Conservation (phyloP, 2,329 filamentous ascomycete species). For the Cladosporium sp. region DNA sequence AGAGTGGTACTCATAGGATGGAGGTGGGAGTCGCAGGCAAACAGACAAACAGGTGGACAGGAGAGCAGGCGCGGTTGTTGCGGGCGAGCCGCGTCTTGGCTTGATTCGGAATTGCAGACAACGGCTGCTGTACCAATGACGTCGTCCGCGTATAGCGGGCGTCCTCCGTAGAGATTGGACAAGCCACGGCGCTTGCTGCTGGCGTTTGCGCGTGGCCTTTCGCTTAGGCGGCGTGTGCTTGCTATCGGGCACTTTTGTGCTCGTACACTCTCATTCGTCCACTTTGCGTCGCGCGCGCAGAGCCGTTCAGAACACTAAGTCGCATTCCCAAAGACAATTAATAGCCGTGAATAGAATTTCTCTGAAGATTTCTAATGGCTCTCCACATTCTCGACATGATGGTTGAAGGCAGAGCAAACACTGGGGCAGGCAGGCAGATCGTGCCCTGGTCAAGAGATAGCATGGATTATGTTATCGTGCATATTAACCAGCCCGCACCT, state of each 20-base stretch:
- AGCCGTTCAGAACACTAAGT: too few relatives aligned
- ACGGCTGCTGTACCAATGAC: constrained; percentile 1
- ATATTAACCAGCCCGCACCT: too few relatives aligned
- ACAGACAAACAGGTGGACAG: neutral
- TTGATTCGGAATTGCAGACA: neutral
- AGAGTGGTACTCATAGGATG: neutral
- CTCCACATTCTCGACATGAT: too few relatives aligned
- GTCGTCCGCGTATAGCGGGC: neutral
- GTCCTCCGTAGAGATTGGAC: neutral
- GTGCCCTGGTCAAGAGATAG: too few relatives aligned
- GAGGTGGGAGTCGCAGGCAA: neutral
- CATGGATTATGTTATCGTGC: too few relatives aligned
- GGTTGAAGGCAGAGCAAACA: too few relatives aligned
- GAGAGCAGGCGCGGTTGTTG: constrained; percentile 4
- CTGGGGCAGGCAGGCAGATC: too few relatives aligned
- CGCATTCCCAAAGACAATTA: too few relatives aligned
- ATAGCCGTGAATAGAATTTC: too few relatives aligned
- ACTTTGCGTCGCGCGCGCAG: too few relatives aligned
- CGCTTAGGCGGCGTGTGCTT: neutral
- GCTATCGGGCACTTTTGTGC: neutral
- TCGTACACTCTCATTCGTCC: neutral
- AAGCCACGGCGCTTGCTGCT: neutral
- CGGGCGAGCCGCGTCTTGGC: neutral
- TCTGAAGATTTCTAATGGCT: too few relatives aligned
- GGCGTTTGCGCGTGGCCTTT: neutral